phyloP scores from a whole-genome alignment of 345 rosid species.

The Hibiscus tridactylites region DNA sequence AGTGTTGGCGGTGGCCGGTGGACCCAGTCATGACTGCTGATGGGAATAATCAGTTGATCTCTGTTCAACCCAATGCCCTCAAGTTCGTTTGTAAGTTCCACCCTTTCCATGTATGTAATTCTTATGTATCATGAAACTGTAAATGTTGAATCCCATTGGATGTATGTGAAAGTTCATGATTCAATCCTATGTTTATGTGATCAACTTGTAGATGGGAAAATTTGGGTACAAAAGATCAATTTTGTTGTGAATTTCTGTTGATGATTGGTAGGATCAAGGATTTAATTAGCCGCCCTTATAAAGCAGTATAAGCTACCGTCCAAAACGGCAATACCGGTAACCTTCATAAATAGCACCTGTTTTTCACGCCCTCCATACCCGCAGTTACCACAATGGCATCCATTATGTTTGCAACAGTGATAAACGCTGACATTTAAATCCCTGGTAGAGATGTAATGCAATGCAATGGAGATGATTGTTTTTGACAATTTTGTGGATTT shows the following conservation, averaged over 20 bases:
- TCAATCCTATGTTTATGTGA: background rate
- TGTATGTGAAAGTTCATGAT: background rate
- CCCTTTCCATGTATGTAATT: slow-evolving; percentile 5
- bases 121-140: background rate
- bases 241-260: background rate
- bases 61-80: slow-evolving; percentile 92
- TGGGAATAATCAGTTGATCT: slow-evolving; percentile 61
- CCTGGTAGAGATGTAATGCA: background rate
- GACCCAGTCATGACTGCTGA: slow-evolving; percentile 44
- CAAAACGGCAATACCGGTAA: no score
- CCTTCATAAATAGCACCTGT: no score
- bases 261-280: background rate
- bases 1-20: slow-evolving; percentile 10
- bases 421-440: no score
- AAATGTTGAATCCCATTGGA: background rate
- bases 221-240: background rate
- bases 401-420: no score
- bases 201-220: background rate
- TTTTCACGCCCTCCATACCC: no score
- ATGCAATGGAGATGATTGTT: background rate
- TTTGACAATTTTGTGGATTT: background rate
- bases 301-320: no score
- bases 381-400: no score
- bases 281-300: no score
- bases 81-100: slow-evolving; percentile 57